Evolutionary conservation across 2,329 filamentous ascomycete genomes (phyloP).

Genomic region (Alternaria rosae): DNA sequence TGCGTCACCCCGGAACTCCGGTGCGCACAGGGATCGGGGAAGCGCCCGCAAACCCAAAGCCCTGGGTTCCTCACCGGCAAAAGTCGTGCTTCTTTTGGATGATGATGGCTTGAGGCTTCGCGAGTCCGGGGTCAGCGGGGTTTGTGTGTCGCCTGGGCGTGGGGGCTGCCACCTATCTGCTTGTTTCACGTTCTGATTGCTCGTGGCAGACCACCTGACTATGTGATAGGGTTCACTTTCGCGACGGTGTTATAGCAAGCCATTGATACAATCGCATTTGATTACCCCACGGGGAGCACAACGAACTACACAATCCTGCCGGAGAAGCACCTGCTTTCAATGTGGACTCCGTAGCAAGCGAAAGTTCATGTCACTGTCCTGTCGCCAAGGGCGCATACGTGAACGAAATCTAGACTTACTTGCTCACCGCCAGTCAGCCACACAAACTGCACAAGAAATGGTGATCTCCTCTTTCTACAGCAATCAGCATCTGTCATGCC

Average conservation of each 20-base stretch:
- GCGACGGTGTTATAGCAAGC: slow-evolving; percentile 8
- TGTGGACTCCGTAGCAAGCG: neutral
- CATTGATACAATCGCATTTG: slow-evolving; percentile 6
- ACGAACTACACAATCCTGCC: neutral
- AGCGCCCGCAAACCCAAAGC: slow-evolving; percentile 31
- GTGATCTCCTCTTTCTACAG: neutral
- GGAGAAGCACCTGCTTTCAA: slow-evolving; percentile 1
- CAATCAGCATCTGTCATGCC: neutral
- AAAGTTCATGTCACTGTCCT: neutral
- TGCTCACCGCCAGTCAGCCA: slow-evolving; percentile 12
- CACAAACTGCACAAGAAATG: neutral
- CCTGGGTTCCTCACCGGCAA: slow-evolving; percentile 28
- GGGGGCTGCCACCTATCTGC: slow-evolving; percentile 22
- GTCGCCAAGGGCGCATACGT: slow-evolving; percentile 4
- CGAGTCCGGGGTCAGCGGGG: slow-evolving; percentile 24
- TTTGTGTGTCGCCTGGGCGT: slow-evolving; percentile 15
- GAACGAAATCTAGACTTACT: neutral
- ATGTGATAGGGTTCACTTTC: slow-evolving; percentile 6
- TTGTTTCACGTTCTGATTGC: slow-evolving; percentile 8
- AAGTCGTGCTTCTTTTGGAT: slow-evolving; percentile 21
- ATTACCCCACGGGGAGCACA: slow-evolving; percentile 8
- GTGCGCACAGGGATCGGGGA: slow-evolving; percentile 30
- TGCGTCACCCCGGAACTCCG: slow-evolving; percentile 15
- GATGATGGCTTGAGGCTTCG: slow-evolving; percentile 14
- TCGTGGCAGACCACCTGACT: slow-evolving; percentile 4